phyloP scores from a whole-genome alignment of 1,139 yeast species.

The Pichia sp. region DNA sequence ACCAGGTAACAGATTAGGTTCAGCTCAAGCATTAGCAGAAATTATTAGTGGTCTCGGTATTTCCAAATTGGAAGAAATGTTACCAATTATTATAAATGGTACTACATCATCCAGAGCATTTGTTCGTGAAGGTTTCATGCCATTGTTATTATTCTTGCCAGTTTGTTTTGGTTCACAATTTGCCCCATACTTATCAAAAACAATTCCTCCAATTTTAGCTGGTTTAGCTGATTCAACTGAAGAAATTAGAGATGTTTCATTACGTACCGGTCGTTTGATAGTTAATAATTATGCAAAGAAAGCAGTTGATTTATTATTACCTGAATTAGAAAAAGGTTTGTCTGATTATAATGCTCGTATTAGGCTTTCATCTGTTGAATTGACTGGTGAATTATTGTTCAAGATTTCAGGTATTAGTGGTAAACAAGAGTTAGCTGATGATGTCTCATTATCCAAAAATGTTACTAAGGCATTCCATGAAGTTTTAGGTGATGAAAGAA shows the following conservation, averaged over 20 bases:
- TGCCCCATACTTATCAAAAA: constrained; percentile 77
- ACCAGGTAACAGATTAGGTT: constrained; percentile 90
- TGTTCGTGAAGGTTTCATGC: constrained; percentile 90
- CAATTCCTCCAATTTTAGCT: constrained; percentile 82
- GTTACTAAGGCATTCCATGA: constrained; percentile 66
- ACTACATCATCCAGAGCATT: constrained; percentile 60
- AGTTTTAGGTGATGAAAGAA: constrained; percentile 78
- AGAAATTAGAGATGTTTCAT: constrained; percentile 79
- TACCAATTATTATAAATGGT: constrained; percentile 74
- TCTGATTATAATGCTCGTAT: constrained; percentile 80
- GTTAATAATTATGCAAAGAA: constrained; percentile 88
- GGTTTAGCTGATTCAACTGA: constrained; percentile 91
- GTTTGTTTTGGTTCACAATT: constrained; percentile 92
- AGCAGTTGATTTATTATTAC: constrained; percentile 88
- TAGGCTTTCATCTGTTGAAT: constrained; percentile 88
- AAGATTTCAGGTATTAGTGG: constrained; percentile 89
- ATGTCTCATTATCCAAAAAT: constrained; percentile 49
- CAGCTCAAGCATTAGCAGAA: constrained; percentile 95
- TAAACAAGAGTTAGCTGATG: constrained; percentile 59
- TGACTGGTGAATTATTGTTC: constrained; percentile 93
- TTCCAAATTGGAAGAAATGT: constrained; percentile 75
- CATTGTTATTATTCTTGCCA: constrained; percentile 81
- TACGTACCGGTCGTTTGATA: constrained; percentile 88
- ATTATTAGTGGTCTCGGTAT: constrained; percentile 89
- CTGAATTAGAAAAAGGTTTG: constrained; percentile 88